A percentile compares a stretch with the other conserved stretches of the same genome.
Conservation (phyloP, 345 rosid genomes). For the Salix caprea region DNA sequence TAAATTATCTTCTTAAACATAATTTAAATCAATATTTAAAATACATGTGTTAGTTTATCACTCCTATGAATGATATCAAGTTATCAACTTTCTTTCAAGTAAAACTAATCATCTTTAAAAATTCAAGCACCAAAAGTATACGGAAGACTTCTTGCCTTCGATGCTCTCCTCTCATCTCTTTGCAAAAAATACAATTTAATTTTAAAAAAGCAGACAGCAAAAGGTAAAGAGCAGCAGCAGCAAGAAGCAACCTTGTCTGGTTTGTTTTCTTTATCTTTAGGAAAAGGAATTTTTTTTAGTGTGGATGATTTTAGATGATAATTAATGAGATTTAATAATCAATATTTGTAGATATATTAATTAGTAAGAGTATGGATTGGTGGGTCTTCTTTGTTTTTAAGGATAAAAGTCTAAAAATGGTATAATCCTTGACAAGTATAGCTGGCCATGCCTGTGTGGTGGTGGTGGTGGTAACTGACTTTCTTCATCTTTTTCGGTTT, state of each 20-base stretch:
- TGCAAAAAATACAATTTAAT: not conserved
- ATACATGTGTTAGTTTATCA: too few species aligned
- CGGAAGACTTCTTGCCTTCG: not conserved
- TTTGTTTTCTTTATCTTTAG: not conserved
- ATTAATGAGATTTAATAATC: not conserved
- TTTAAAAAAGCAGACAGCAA: not conserved
- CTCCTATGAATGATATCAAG: too few species aligned
- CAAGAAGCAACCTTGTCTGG: not conserved
- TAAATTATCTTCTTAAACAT: too few species aligned
- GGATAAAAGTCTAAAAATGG: not conserved
- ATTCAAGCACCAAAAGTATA: not conserved
- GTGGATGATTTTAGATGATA: not conserved
- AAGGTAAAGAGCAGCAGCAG: not conserved
- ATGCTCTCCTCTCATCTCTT: not conserved
- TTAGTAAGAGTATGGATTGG: not conserved
- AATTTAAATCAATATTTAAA: too few species aligned
- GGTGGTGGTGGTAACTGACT: constrained; percentile 10
- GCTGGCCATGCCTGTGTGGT: not conserved
- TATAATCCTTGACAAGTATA: not conserved
- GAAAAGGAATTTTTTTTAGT: too few species aligned
- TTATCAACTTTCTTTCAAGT: too few species aligned
- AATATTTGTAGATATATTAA: not conserved
- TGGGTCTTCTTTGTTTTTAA: not conserved
- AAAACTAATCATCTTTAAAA: not conserved
- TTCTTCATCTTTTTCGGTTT: constrained; percentile 2